Conservation (phyloP, 2,329 filamentous ascomycete species). For the Botrytis fabae region DNA sequence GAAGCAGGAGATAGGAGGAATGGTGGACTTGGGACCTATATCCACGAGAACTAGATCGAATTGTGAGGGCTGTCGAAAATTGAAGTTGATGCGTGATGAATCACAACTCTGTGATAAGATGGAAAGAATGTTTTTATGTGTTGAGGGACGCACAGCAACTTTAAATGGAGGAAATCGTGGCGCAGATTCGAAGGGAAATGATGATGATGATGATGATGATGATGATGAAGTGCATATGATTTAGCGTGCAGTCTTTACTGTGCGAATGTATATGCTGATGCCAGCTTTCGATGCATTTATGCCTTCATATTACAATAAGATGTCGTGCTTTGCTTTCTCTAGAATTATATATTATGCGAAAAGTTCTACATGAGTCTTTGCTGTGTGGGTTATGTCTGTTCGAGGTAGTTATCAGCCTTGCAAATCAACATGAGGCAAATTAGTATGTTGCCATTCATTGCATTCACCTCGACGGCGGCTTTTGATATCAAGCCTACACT, state of each 20-base stretch:
- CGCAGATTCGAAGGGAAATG: not conserved
- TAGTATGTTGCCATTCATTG: too few species aligned
- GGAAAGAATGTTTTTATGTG: not conserved
- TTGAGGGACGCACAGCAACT: not conserved
- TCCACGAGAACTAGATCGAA: not conserved
- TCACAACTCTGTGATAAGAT: not conserved
- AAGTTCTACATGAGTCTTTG: not conserved
- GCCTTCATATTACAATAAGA: not conserved
- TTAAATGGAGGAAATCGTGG: not conserved
- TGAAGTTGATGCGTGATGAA: not conserved
- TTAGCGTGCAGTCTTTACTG: not conserved
- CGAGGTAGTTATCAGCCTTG: not conserved
- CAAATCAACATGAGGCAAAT: too few species aligned
- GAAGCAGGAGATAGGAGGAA: not conserved
- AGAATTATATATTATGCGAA: not conserved
- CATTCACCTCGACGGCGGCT: not conserved
- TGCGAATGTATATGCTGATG: not conserved
- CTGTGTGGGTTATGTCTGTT: not conserved
- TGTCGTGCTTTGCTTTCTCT: not conserved
- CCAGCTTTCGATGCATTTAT: not conserved
- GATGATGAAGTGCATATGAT: not conserved
- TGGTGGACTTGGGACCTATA: not conserved
- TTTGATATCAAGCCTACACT: not conserved
- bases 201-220: not conserved
- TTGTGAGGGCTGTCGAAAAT: not conserved